These are phyloP conservation scores for Metschnikowia dekortorum DNA, from an alignment of 805 yeast species.

Conservation along the genomic window DNA sequence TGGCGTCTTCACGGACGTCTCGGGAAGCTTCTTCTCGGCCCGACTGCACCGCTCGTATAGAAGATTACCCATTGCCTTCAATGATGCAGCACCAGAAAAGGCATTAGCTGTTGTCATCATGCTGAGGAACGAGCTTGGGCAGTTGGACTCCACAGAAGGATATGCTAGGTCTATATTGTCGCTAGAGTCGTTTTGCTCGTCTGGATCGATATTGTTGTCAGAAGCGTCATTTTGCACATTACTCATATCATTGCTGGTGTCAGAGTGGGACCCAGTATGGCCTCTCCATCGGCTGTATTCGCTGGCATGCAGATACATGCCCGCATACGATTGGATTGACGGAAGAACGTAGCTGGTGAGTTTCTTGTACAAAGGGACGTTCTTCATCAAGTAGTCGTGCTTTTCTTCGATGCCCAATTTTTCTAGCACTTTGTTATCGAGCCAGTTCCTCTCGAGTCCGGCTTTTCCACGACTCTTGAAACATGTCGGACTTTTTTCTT, in stretches of 20 bases:
- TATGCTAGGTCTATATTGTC: slow-evolving; percentile 30
- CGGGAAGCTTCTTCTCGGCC: background rate
- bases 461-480: background rate
- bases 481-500: background rate
- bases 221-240: background rate
- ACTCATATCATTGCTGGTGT: background rate
- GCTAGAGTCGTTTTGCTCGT: background rate
- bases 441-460: slow-evolving; percentile 1
- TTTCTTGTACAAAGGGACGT: slow-evolving; percentile 13
- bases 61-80: slow-evolving; percentile 10
- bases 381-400: slow-evolving; percentile 9
- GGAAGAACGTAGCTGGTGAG: slow-evolving; percentile 16
- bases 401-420: slow-evolving; percentile 15
- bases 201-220: background rate
- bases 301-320: background rate
- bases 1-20: background rate
- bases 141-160: slow-evolving; percentile 20
- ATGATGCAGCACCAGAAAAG: slow-evolving; percentile 23
- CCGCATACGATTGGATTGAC: slow-evolving; percentile 10
- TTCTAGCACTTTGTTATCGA: slow-evolving; percentile 7
- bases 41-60: slow-evolving; percentile 5
- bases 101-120: slow-evolving; percentile 29
- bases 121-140: slow-evolving; percentile 25
- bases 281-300: background rate
- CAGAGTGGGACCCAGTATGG: background rate